Conservation (phyloP, 2,329 filamentous ascomycete species). For the Paraphaeosphaeria minitans region DNA sequence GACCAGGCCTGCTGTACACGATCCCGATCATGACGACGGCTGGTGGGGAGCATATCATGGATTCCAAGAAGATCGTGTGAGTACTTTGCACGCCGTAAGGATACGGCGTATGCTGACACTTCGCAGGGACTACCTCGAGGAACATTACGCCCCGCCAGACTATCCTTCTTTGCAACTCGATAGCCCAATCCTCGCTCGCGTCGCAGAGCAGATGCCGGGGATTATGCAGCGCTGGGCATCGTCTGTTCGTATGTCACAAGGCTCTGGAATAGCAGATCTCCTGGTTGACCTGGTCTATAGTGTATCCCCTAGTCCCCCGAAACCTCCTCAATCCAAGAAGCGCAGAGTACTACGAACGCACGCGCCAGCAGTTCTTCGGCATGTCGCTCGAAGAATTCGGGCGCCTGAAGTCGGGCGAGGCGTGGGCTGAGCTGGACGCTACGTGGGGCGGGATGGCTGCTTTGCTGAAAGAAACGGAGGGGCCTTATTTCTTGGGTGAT, state of each 20-base stretch:
- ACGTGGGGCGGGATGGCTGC: neutral
- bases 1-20: neutral
- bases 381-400: neutral
- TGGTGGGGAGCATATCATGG: neutral
- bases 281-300: neutral
- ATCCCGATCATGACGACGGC: neutral
- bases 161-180: neutral
- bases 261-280: neutral
- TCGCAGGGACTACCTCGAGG: neutral
- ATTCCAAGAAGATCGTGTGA: neutral
- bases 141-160: neutral
- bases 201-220: neutral
- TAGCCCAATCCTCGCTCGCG: neutral
- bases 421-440: neutral
- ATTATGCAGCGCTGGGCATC: neutral
- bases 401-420: neutral
- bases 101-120: neutral
- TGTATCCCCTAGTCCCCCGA: neutral
- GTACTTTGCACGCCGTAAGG: neutral
- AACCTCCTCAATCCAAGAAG: neutral
- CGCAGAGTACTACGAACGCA: neutral
- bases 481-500: neutral
- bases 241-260: neutral
- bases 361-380: neutral
- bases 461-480: neutral